Evolutionary conservation across 306 rosid genomes (phyloP), one percentile per base, ranked within the genome.

Genomic region (Vigna mungo): DNA sequence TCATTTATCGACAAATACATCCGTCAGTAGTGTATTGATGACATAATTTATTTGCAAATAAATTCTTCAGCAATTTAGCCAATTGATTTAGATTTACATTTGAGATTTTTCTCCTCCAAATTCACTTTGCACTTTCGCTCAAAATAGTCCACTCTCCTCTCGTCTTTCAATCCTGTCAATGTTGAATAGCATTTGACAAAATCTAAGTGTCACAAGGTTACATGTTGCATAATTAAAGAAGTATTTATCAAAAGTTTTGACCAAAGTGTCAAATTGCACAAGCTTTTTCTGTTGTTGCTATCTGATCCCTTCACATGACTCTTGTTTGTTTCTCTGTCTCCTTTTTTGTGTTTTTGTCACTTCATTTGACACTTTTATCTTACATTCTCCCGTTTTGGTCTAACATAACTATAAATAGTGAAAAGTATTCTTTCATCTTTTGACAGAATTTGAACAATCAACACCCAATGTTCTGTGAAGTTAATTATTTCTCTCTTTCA

Each of bases 381-480:
- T 85, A 83, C 85, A 84, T 87, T 89, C 83, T 62, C 39, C 63
- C 25, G n/a, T 30, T n/a, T 3, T 63, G 48, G 25, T 9, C 47
- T 34, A n/a, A 8, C 48, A 63, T 63, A 63, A 48, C 4, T 32
- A 63, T 9, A 63, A 63, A 63, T 9, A 63, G 69, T 17, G 48
- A 84, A 91, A 60, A 84, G 75, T 91, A 86, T 75, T n/a, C 53
- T 48, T 30, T 21, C 67, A 20, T 15, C 79, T 11, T 67, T 17
- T 51, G 56, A 7, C 6, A 7, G 14, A 4, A 21, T 25, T 14
- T 67, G 55, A 44, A 44, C 9, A 44, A 67, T 67, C 72, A 13
- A 21, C 61, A 41, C 51, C 11, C 39, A 49, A 58, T 21, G 48
- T 74, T 67, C 39, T 21, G 6, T 67, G 1, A 52, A 49, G 2